These are phyloP conservation scores for Globisporangium echinulatum DNA, from an alignment of 352 stramenopile genomes.

Conservation along the genomic window DNA sequence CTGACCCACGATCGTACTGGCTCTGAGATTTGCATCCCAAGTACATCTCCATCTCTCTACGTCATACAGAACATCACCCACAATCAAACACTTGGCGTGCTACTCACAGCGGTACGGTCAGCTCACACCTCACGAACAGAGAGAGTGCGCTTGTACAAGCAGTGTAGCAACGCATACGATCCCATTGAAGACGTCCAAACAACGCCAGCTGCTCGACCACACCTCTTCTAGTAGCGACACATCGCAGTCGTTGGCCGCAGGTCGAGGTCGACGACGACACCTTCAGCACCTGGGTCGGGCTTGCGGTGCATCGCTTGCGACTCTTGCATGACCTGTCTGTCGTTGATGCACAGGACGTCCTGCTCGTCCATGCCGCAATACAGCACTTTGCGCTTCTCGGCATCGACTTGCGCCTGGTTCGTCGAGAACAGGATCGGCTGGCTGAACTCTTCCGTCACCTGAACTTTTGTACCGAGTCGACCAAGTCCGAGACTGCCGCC, in stretches of 20 bases:
- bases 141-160: too few species aligned
- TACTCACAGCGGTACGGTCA: too few species aligned
- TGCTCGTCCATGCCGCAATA: conserved; percentile 80
- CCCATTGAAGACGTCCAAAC: not conserved
- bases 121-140: too few species aligned
- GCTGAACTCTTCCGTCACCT: conserved; percentile 62
- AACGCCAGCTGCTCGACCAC: not conserved
- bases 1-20: too few species aligned
- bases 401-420: conserved; percentile 55
- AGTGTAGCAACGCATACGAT: not conserved
- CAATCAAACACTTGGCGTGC: too few species aligned
- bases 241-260: conserved; percentile 63
- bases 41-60: too few species aligned
- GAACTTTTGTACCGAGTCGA: conserved; percentile 26
- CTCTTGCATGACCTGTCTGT: conserved; percentile 82
- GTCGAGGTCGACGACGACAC: conserved; percentile 64
- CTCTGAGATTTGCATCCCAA: too few species aligned
- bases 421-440: conserved; percentile 80
- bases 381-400: conserved; percentile 50
- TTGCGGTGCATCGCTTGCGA: conserved; percentile 76
- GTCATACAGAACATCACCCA: too few species aligned
- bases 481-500: conserved; percentile 17
- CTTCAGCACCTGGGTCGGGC: conserved; percentile 65
- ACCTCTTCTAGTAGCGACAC: conserved; percentile 28
- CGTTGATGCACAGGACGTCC: conserved; percentile 87